Evolutionary conservation across 805 yeast species (phyloP).

Genomic region (Torulaspora delbrueckii): DNA sequence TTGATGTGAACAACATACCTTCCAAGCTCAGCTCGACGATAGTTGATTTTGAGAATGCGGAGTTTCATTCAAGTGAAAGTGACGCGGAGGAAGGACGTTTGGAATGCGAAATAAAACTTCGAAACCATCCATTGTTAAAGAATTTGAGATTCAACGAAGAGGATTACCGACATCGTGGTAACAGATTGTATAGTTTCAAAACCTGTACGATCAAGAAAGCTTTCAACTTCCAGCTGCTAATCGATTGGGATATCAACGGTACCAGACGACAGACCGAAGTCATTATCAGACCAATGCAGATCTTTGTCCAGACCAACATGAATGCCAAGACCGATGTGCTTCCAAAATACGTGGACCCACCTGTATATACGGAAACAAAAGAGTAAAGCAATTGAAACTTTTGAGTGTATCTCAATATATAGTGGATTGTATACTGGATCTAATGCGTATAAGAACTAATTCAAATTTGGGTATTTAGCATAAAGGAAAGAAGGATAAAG

Average conservation of each 20-base stretch:
- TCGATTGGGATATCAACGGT: constrained; percentile 28
- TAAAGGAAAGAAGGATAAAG: neutral
- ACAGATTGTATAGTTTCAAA: constrained; percentile 30
- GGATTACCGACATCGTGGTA: constrained; percentile 33
- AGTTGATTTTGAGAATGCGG: constrained; percentile 7
- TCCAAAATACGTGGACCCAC: constrained; percentile 31
- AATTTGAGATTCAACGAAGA: constrained; percentile 30
- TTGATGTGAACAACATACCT: constrained; percentile 13
- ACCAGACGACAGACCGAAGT: constrained; percentile 23
- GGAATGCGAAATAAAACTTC: constrained; percentile 24
- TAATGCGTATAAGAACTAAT: constrained; percentile 2
- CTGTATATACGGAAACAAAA: constrained; percentile 20
- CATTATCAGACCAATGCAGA: constrained; percentile 21
- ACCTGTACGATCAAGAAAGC: constrained; percentile 29
- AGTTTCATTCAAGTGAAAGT: neutral
- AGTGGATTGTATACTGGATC: constrained; percentile 1
- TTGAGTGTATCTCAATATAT: constrained; percentile 1
- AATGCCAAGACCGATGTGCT: constrained; percentile 13
- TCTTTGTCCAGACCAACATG: constrained; percentile 20
- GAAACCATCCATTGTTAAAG: constrained; percentile 22
- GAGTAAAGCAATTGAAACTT: neutral
- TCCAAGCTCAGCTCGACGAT: constrained; percentile 5
- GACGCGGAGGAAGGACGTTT: constrained; percentile 7
- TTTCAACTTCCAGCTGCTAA: constrained; percentile 27
- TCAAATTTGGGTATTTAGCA: constrained; percentile 2